Evolutionary conservation across 495 filamentous ascomycete species (phyloP).

Genomic region (Annulohypoxylon moriforme): DNA sequence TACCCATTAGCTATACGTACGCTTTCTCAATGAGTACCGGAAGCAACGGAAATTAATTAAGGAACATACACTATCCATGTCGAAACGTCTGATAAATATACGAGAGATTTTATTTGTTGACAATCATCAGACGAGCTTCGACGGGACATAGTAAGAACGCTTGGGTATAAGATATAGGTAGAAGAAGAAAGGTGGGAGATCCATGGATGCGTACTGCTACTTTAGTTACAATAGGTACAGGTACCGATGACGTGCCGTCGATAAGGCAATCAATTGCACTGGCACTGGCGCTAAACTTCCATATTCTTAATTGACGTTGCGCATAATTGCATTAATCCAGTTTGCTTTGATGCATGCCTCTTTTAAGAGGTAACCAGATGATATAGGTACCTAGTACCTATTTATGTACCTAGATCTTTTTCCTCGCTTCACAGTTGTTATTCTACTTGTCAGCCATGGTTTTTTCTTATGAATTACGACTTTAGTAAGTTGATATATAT

Average conservation of each 20-base stretch:
- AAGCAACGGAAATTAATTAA: neutral
- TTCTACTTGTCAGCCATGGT: too few relatives aligned
- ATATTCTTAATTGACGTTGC: neutral
- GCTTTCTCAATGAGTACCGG: neutral
- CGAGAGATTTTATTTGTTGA: neutral
- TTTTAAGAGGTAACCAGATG: too few relatives aligned
- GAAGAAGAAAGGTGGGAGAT: neutral
- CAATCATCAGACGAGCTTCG: neutral
- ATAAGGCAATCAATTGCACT: constrained; percentile 31
- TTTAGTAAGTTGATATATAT: too few relatives aligned
- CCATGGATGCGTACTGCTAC: neutral
- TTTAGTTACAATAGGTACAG: too few relatives aligned
- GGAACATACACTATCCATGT: constrained; percentile 65
- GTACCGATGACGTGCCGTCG: constrained; percentile 7
- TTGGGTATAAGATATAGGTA: neutral
- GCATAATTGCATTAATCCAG: neutral
- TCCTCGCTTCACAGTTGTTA: too few relatives aligned
- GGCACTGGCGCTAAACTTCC: neutral
- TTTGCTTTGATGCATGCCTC: too few relatives aligned
- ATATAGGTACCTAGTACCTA: too few relatives aligned
- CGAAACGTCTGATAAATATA: constrained; percentile 8
- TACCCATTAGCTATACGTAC: constrained; percentile 45
- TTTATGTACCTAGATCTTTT: too few relatives aligned
- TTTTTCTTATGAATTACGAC: too few relatives aligned
- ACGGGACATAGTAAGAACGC: neutral